Percentiles rank a stretch among this genome's conserved stretches.
Conservation (phyloP, 257 asterid species). For the Striga asiatica region DNA sequence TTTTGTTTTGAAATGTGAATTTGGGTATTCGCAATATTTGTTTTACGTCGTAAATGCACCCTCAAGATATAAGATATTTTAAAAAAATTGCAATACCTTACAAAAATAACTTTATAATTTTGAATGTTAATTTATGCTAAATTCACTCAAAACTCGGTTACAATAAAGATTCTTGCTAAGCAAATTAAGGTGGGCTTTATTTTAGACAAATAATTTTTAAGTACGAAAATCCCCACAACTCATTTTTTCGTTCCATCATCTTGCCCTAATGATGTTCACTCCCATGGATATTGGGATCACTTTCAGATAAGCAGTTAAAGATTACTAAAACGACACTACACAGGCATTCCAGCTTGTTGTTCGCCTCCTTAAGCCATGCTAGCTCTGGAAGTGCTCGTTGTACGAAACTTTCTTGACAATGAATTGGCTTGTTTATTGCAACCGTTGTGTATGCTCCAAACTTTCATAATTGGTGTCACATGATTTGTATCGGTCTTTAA, state of each 20-base stretch:
- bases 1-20: not conserved
- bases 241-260: not conserved
- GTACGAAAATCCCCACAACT: not conserved
- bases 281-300: not conserved
- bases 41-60: no score
- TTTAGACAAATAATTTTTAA: no score
- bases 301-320: constrained; percentile 1
- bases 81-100: no score
- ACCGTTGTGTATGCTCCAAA: not conserved
- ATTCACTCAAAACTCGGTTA: no score
- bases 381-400: not conserved
- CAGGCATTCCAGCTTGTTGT: constrained; percentile 16
- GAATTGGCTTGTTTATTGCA: constrained; percentile 14
- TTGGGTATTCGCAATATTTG: no score
- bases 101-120: no score
- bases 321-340: constrained; percentile 14
- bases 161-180: no score
- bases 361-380: constrained; percentile 2
- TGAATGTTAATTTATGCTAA: no score
- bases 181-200: no score
- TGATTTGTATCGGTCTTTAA: constrained; percentile 2
- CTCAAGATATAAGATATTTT: not conserved
- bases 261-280: not conserved
- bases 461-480: constrained; percentile 7
- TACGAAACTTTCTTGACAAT: constrained; percentile 9